These are phyloP conservation scores for Schizonepeta tenuifolia DNA, from an alignment of 257 asterid species.

Conservation along the genomic window DNA sequence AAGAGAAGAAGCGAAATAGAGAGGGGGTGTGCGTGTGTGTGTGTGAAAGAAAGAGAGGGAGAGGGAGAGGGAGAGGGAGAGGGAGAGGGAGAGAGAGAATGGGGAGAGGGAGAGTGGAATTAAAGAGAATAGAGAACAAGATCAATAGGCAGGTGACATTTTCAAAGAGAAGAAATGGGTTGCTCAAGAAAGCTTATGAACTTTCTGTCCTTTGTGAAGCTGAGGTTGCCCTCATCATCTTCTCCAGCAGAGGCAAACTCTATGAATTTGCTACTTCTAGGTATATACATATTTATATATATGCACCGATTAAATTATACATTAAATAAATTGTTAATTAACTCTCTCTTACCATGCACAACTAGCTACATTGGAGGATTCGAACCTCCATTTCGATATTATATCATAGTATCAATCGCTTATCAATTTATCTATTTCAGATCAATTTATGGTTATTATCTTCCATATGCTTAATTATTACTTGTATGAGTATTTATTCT, in stretches of 20 bases:
- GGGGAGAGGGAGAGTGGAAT: slow-evolving; percentile 98
- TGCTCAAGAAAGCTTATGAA: slow-evolving; percentile 93
- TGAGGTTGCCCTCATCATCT: slow-evolving; percentile 94
- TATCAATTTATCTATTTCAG: too few species aligned
- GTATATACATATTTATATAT: slow-evolving; percentile 28
- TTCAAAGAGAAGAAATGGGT: slow-evolving; percentile 92
- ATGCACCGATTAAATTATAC: background rate
- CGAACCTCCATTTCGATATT: too few species aligned
- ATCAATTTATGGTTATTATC: too few species aligned
- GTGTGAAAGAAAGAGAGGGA: background rate
- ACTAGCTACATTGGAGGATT: too few species aligned
- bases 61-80: too few species aligned
- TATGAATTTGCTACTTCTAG: slow-evolving; percentile 84
- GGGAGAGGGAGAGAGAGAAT: slow-evolving; percentile 34
- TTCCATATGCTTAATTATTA: too few species aligned
- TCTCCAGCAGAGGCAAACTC: slow-evolving; percentile 93
- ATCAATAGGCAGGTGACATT: slow-evolving; percentile 96
- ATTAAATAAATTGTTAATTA: too few species aligned
- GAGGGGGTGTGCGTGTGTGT: too few species aligned
- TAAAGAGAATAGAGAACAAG: slow-evolving; percentile 94
- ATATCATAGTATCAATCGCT: too few species aligned
- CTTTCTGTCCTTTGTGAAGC: slow-evolving; percentile 97
- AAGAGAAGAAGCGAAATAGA: background rate
- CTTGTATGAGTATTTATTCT: too few species aligned
- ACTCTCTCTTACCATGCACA: too few species aligned